These are phyloP conservation scores for Warburgia ugandensis DNA, from an alignment of 164 flowering plant genomes.

Conservation along the genomic window DNA sequence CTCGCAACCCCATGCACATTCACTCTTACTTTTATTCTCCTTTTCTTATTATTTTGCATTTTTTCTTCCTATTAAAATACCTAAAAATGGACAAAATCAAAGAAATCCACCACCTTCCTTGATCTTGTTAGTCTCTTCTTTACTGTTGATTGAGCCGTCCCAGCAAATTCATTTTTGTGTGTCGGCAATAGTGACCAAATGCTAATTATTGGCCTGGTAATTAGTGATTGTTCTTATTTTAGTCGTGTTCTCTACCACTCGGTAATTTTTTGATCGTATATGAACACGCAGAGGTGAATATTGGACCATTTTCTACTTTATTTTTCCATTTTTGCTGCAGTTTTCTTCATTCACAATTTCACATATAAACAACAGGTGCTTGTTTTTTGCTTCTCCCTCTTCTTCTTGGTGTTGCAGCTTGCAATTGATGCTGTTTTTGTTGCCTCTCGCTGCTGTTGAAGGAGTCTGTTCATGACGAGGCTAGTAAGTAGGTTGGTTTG, in stretches of 20 bases:
- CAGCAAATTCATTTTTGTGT: slow-evolving; percentile 1
- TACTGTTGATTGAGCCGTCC: slow-evolving; percentile 6
- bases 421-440: slow-evolving; percentile 1
- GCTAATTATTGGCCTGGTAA: slow-evolving; percentile 3
- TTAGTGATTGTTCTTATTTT: not conserved
- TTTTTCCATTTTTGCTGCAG: slow-evolving; percentile 1
- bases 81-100: no score
- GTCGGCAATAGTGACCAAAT: slow-evolving; percentile 1
- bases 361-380: slow-evolving; percentile 6
- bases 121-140: not conserved
- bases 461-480: slow-evolving; percentile 48
- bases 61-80: not conserved
- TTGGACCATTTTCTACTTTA: not conserved
- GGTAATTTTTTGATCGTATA: not conserved
- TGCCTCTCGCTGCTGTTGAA: slow-evolving; percentile 7
- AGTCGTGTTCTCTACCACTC: not conserved
- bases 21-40: not conserved
- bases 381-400: slow-evolving; percentile 4
- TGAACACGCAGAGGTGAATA: not conserved
- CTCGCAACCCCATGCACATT: slow-evolving; percentile 36
- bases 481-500: slow-evolving; percentile 78
- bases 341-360: not conserved
- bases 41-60: not conserved
- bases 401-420: slow-evolving; percentile 4
- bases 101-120: no score